Evolutionary conservation across 2,329 filamentous ascomycete species (phyloP), one percentile per base, ranked within the genome.

Genomic region (Cercospora sojina): DNA sequence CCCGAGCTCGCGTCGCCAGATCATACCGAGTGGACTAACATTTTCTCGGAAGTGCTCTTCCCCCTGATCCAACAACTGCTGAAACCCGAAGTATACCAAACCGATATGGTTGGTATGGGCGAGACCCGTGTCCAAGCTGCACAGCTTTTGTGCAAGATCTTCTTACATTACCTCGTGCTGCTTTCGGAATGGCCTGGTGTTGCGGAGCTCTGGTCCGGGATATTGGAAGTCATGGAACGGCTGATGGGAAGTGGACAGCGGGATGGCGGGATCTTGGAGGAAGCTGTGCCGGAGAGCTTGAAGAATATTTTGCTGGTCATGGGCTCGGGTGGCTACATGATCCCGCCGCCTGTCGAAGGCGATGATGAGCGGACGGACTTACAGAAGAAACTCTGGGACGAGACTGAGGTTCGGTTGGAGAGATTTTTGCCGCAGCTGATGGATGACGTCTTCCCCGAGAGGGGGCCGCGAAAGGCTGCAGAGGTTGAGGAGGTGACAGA

Each of bases 301-400:
- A 99, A 99, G 81, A 99, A 99, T 71, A 93, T 98, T 61, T 83
- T 98, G 25, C 84, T 99, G 9, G 95, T 99, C 74, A 97, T 99
- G 93, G 89, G 91, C 5, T 95, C 90, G 77, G 93, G 90, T 59
- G 93, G 91, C 38, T 93, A 91, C 74, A 86, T 99, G 5, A 88
- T 92, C 0, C 91, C 91, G 7, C 68, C 73, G 7, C 55, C 65
- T 12, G 35, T 35, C 16, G 76, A 77, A 5, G 75, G 77, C 7
- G 79, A 83, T 59, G 81, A 85, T 43, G 70, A 72, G 32, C 71
- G 69, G 68, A 78, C 79, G 29, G 79, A 79, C 9, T 76, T 79
- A 68, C 83, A 85, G 68, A 82, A 83, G 68, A 79, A 83, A 71
- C 77, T 89, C 41, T 90, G 87, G 87, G 77, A 77, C 6, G 87